phyloP scores from a whole-genome alignment of 2,329 filamentous ascomycete genomes.

The Exophiala spinifera region DNA sequence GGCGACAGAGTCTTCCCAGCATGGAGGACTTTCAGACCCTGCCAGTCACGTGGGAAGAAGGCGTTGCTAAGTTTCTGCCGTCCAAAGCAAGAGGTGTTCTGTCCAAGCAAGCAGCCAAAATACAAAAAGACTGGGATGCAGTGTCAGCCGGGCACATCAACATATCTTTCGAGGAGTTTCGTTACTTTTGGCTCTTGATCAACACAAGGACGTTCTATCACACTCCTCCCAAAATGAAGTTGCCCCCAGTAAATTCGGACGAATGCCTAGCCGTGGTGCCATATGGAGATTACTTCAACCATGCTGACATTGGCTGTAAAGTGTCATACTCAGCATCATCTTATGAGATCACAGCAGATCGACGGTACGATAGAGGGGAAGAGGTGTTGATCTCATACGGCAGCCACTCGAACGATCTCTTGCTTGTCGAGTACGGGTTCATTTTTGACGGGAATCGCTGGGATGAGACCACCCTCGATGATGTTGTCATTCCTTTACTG shows the following conservation, averaged over 20 bases:
- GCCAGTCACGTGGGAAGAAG: conserved; percentile 6
- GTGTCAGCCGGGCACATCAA: background rate
- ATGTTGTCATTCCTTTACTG: conserved; percentile 8
- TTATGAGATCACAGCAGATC: conserved; percentile 6
- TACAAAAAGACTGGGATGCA: conserved; percentile 8
- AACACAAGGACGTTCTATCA: conserved; percentile 62
- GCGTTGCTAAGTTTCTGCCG: conserved; percentile 2
- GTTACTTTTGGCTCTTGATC: conserved; percentile 59
- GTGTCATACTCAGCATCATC: conserved; percentile 6
- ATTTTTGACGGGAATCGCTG: conserved; percentile 5
- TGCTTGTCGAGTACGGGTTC: conserved; percentile 20
- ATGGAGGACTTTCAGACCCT: conserved; percentile 1
- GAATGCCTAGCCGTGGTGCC: conserved; percentile 47
- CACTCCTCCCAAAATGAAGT: conserved; percentile 41
- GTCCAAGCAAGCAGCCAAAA: conserved; percentile 4
- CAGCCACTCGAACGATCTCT: conserved; percentile 17
- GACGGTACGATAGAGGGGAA: background rate
- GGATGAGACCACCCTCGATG: conserved; percentile 8
- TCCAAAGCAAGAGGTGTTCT: conserved; percentile 1
- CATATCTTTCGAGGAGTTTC: background rate
- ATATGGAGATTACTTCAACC: conserved; percentile 49
- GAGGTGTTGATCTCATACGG: conserved; percentile 20
- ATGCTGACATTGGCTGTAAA: conserved; percentile 34
- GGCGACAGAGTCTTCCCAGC: conserved; percentile 7
- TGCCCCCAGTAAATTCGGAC: conserved; percentile 38